A percentile compares a stretch with the other conserved stretches of the same genome.
These are phyloP conservation scores for Collybia sordida DNA, from an alignment of 768 basidiomycete species.

Conservation along the genomic window DNA sequence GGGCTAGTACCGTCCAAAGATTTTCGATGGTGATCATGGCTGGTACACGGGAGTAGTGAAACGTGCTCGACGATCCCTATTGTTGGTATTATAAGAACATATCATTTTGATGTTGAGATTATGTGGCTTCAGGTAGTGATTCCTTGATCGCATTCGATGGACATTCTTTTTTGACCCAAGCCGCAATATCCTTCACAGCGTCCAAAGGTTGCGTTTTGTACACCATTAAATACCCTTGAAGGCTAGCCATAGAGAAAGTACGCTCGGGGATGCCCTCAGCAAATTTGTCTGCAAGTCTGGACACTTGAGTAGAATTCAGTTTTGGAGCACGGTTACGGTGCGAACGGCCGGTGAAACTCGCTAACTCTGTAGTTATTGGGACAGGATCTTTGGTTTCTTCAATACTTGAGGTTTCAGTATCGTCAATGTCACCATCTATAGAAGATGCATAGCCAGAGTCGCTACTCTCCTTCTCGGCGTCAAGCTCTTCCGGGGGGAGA, in stretches of 20 bases:
- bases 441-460: constrained; percentile 23
- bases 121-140: too few species aligned
- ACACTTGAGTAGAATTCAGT: constrained; percentile 37
- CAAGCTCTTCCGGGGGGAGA: constrained; percentile 32
- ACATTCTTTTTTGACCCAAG: constrained; percentile 49
- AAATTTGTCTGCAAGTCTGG: constrained; percentile 53
- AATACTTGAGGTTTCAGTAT: neutral
- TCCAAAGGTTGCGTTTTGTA: constrained; percentile 58
- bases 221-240: constrained; percentile 66
- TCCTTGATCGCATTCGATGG: neutral
- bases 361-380: neutral
- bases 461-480: constrained; percentile 14
- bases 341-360: constrained; percentile 11
- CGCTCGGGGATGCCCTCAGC: constrained; percentile 47
- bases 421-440: constrained; percentile 3
- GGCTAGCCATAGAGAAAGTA: constrained; percentile 45
- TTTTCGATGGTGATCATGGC: too few species aligned
- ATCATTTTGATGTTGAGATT: too few species aligned
- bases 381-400: neutral
- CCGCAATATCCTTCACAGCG: constrained; percentile 43
- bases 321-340: constrained; percentile 33
- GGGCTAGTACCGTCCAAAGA: too few species aligned
- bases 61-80: too few species aligned
- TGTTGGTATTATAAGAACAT: too few species aligned
- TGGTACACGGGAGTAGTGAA: too few species aligned